Evolutionary conservation across 305 asterid genomes (phyloP).

Genomic region (Ilex paraguariensis): DNA sequence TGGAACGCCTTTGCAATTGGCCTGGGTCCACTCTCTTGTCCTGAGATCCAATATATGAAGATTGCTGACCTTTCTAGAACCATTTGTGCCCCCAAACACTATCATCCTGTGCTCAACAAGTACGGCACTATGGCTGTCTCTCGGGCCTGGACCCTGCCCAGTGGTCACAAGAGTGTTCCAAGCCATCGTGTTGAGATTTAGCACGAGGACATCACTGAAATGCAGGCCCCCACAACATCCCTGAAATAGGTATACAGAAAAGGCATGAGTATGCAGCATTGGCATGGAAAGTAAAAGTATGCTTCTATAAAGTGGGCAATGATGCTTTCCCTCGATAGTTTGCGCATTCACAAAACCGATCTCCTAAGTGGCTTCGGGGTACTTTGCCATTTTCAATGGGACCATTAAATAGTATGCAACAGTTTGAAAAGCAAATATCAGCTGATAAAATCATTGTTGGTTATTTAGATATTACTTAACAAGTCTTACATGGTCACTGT

Average conservation of each 20-base stretch:
- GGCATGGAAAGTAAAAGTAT: too few relatives aligned
- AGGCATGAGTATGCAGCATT: too few relatives aligned
- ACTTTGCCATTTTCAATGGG: too few relatives aligned
- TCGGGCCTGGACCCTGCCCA: conserved; percentile 82
- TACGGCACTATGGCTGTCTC: conserved; percentile 84
- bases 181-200: conserved; percentile 60
- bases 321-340: too few relatives aligned
- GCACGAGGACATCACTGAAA: conserved; percentile 80
- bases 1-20: conserved; percentile 62
- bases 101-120: conserved; percentile 67
- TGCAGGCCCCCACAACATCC: conserved; percentile 96
- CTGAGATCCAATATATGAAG: conserved; percentile 64
- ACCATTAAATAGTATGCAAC: too few relatives aligned
- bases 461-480: too few relatives aligned
- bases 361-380: too few relatives aligned
- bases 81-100: conserved; percentile 89
- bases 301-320: too few relatives aligned
- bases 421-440: too few relatives aligned
- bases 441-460: too few relatives aligned
- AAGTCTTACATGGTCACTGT: too few relatives aligned
- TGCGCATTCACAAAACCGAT: too few relatives aligned
- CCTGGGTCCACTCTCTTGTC: conserved; percentile 66
- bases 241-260: conserved; percentile 21
- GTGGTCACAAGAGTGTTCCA: conserved; percentile 71
- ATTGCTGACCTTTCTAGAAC: conserved; percentile 78